Evolutionary conservation across 2,329 filamentous ascomycete species (phyloP).

Genomic region (Alternaria arborescens): DNA sequence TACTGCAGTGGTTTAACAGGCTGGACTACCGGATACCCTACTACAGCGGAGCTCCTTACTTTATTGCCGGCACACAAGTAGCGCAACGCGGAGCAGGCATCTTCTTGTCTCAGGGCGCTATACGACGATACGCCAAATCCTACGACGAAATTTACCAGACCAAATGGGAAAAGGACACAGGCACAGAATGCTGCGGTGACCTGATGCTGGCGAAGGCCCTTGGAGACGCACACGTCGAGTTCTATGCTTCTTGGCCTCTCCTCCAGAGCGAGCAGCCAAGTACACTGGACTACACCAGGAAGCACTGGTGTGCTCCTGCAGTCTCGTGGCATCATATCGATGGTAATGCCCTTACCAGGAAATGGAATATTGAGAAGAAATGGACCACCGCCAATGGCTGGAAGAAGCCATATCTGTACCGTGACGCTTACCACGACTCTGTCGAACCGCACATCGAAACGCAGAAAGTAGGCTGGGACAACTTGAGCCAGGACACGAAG

Average conservation of each 20-base stretch:
- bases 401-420: slow-evolving; percentile 44
- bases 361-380: slow-evolving; percentile 45
- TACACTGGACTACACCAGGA: slow-evolving; percentile 50
- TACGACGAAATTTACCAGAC: slow-evolving; percentile 42
- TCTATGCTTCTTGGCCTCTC: slow-evolving; percentile 53
- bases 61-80: slow-evolving; percentile 50
- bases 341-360: slow-evolving; percentile 29
- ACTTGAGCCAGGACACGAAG: slow-evolving; percentile 32
- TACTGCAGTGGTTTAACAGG: slow-evolving; percentile 51
- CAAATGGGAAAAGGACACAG: slow-evolving; percentile 46
- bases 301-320: slow-evolving; percentile 55
- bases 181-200: slow-evolving; percentile 51
- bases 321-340: slow-evolving; percentile 51
- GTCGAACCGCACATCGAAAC: slow-evolving; percentile 41
- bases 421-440: slow-evolving; percentile 45
- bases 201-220: slow-evolving; percentile 47
- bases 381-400: slow-evolving; percentile 47
- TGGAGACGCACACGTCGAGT: slow-evolving; percentile 45
- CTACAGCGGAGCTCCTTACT: slow-evolving; percentile 53
- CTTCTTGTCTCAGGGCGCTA: slow-evolving; percentile 53
- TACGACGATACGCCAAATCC: slow-evolving; percentile 44
- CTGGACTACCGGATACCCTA: slow-evolving; percentile 53
- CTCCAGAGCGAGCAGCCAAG: slow-evolving; percentile 55
- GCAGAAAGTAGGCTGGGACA: slow-evolving; percentile 48
- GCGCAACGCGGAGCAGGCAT: slow-evolving; percentile 56